Evolutionary conservation across 768 basidiomycete species (phyloP).

Genomic region (Tricholomella constricta): DNA sequence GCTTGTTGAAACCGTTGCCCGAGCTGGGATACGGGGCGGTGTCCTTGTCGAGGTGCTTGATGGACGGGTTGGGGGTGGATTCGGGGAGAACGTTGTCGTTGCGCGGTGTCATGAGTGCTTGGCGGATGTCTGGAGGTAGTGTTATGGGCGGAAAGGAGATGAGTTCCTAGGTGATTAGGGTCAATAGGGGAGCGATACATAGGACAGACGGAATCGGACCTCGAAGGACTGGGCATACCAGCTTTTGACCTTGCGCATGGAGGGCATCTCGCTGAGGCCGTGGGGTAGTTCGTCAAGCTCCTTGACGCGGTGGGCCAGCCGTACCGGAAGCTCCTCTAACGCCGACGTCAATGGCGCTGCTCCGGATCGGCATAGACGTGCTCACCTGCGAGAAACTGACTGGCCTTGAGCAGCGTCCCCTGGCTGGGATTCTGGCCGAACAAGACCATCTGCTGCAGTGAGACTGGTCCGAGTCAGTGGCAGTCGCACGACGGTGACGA

Average conservation of each 20-base stretch:
- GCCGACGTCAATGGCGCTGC: no score
- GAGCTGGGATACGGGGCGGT: no score
- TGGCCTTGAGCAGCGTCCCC: conserved; percentile 89
- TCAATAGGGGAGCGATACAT: background rate
- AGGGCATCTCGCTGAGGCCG: conserved; percentile 86
- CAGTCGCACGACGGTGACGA: background rate
- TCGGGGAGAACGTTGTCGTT: conserved; percentile 60
- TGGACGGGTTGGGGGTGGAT: conserved; percentile 78
- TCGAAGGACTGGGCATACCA: conserved; percentile 99
- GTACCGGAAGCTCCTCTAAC: conserved; percentile 92
- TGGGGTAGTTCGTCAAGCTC: conserved; percentile 90
- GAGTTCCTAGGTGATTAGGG: conserved; percentile 68
- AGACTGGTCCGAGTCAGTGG: conserved; percentile 51
- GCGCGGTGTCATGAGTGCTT: conserved; percentile 57
- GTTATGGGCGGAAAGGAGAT: conserved; percentile 81
- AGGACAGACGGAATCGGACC: no score
- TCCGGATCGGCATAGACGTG: no score
- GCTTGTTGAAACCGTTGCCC: no score
- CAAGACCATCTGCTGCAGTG: conserved; percentile 95
- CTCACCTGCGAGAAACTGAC: no score
- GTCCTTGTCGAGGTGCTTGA: conserved; percentile 48
- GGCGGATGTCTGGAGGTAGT: conserved; percentile 66
- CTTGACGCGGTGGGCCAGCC: conserved; percentile 93
- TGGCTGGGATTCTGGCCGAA: conserved; percentile 96
- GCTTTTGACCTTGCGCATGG: conserved; percentile 91